Evolutionary conservation across 495 filamentous ascomycete species (phyloP).

Genomic region (Talaromyces nanjingensis): DNA sequence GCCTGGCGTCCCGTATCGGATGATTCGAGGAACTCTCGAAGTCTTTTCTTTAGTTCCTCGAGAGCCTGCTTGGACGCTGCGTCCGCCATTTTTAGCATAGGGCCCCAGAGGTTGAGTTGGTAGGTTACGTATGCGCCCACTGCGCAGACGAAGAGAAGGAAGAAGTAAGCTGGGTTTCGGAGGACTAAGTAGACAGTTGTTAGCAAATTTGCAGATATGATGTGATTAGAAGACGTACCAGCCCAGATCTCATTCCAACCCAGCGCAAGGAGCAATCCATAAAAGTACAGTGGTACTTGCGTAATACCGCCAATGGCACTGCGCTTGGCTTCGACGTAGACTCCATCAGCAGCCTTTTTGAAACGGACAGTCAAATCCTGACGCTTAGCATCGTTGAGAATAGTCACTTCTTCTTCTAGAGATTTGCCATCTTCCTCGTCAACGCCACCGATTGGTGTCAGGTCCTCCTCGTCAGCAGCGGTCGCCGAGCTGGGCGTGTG

Average conservation of each 20-base stretch:
- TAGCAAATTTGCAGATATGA: background rate
- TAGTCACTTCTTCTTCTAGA: slow-evolving; percentile 91
- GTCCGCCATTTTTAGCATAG: slow-evolving; percentile 85
- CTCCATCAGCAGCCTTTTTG: slow-evolving; percentile 94
- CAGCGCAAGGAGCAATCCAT: slow-evolving; percentile 75
- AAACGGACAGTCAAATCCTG: slow-evolving; percentile 90
- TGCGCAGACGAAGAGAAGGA: slow-evolving; percentile 71
- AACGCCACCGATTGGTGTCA: slow-evolving; percentile 77
- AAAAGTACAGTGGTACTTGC: slow-evolving; percentile 93
- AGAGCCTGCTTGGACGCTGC: slow-evolving; percentile 80
- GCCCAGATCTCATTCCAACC: slow-evolving; percentile 97
- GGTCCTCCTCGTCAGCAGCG: slow-evolving; percentile 81
- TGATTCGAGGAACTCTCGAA: slow-evolving; percentile 78
- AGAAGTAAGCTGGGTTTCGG: slow-evolving; percentile 86
- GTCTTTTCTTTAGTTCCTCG: slow-evolving; percentile 79
- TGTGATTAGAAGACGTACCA: slow-evolving; percentile 48
- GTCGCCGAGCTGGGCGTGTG: slow-evolving; percentile 67
- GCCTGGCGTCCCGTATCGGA: slow-evolving; percentile 75
- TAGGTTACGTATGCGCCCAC: slow-evolving; percentile 82
- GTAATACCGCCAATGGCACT: slow-evolving; percentile 88
- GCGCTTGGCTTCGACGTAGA: slow-evolving; percentile 95
- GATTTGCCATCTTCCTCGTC: slow-evolving; percentile 92
- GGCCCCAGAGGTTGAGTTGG: slow-evolving; percentile 88
- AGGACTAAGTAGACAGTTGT: slow-evolving; percentile 50
- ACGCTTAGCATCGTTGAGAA: slow-evolving; percentile 78